Evolutionary conservation across 192 early-diverging fungal species (phyloP), one percentile per base, ranked within the genome.

Genomic region (Coemansia sp.): DNA sequence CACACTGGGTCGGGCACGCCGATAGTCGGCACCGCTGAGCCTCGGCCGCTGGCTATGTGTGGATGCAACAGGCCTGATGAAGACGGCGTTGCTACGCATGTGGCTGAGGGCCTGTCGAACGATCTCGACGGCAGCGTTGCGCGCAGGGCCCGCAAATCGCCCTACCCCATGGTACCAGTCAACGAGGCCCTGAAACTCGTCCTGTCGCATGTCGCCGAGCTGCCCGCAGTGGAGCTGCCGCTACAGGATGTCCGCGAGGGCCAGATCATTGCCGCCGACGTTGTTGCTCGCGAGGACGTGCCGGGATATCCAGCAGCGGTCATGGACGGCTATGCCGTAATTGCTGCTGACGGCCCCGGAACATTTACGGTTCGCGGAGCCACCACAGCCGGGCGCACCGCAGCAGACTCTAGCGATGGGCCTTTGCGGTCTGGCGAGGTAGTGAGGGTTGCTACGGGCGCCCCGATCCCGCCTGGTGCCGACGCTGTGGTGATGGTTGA

Each of bases 401-500:
- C 16, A 8, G 45, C 13, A 5, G 20, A 25, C 20, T 41, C 16
- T 13, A 18, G 14, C 12, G 45, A 7, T 11, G 58, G 20, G n/a
- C 67, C 35, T 10, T 11, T 94, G 10, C 56, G 70, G 52, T 55
- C 81, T 1, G 91, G 90, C 13, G 82, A 87, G 36, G 86, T 95
- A 26, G 84, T 89, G 36, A 84, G 92, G 7, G 85, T 99, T 28
- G 88, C 94, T 8, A 97, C 96, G 0, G 96, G 96, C 12, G 96
- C 92, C 0, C 86, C 91, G 31, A 62, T 99, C 6, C 95, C 95
- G 2, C 73, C 70, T 3, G 92, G 91, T 6, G 93, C 96, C 0
- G 87, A 86, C 36, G 94, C 94, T 10, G 91, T 99, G n/a, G 90
- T 97, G 13, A 99, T 99, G 96, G 90, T 97, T 16, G 96, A 99